A percentile compares a stretch with the other conserved stretches of the same genome.
Evolutionary conservation across 805 yeast species (phyloP).

Genomic region (Metschnikowia lunata): DNA sequence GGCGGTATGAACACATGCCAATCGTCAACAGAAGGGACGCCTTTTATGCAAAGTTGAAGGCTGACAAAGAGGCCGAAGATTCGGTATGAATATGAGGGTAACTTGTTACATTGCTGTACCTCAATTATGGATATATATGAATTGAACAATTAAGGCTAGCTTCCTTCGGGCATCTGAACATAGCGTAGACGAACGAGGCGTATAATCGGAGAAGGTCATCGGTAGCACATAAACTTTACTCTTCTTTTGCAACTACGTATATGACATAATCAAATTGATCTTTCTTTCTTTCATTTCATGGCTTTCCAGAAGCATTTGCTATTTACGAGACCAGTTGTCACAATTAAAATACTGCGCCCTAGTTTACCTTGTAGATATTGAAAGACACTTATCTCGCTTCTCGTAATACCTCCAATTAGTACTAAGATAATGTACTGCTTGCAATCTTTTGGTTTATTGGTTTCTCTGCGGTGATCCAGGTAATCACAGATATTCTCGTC

Average conservation of each 20-base stretch:
- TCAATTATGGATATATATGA: too few species aligned
- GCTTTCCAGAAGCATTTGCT: constrained; percentile 24
- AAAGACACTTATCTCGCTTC: constrained; percentile 76
- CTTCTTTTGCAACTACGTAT: too few species aligned
- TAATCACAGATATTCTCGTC: constrained; percentile 34
- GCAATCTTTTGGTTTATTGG: constrained; percentile 3
- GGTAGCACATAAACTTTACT: too few species aligned
- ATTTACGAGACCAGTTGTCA: constrained; percentile 44
- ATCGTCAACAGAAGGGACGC: constrained; percentile 73
- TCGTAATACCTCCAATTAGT: constrained; percentile 79
- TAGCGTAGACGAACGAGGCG: too few species aligned
- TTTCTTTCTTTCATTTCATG: not conserved
- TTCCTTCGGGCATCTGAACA: too few species aligned
- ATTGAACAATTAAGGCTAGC: too few species aligned
- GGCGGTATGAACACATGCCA: constrained; percentile 87
- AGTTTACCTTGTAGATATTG: constrained; percentile 50
- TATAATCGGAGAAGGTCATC: too few species aligned
- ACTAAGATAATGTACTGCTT: constrained; percentile 43
- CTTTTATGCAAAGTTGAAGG: constrained; percentile 75
- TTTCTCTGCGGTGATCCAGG: constrained; percentile 18
- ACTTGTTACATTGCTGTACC: too few species aligned
- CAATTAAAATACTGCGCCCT: constrained; percentile 36
- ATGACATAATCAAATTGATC: too few species aligned
- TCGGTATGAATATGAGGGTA: constrained; percentile 17
- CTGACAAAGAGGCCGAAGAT: constrained; percentile 62